Percentiles rank a stretch among this genome's conserved stretches.
Conservation (phyloP, 306 rosid species). For the Psophocarpus tetragonolobus region DNA sequence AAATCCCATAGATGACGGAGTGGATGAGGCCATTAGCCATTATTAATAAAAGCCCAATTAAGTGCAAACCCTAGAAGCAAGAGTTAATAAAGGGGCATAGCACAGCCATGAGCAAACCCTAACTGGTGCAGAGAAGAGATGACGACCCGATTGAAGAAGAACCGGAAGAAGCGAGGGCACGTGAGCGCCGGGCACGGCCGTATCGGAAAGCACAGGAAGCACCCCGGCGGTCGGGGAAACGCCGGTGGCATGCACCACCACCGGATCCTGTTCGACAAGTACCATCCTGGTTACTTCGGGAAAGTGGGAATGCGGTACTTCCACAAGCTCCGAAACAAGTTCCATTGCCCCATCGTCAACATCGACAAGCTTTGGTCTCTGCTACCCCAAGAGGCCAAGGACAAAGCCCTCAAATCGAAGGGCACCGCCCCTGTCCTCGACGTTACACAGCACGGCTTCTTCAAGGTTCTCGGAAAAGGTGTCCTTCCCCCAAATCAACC, state of each 20-base stretch:
- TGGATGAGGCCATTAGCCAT: not conserved
- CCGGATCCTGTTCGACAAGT: conserved; percentile 89
- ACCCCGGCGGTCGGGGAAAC: conserved; percentile 88
- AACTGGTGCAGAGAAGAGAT: conserved; percentile 35
- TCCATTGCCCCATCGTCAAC: conserved; percentile 75
- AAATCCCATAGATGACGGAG: not conserved
- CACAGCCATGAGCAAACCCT: too few relatives aligned
- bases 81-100: too few relatives aligned
- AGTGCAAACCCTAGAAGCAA: conserved; percentile 42
- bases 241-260: conserved; percentile 99
- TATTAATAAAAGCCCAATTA: not conserved
- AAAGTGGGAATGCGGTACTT: conserved; percentile 91
- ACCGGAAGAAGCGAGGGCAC: conserved; percentile 94
- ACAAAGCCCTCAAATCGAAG: conserved; percentile 55
- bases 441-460: conserved; percentile 66
- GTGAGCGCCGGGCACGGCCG: conserved; percentile 91
- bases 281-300: conserved; percentile 86
- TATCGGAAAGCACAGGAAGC: conserved; percentile 85
- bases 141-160: conserved; percentile 91
- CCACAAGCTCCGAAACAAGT: conserved; percentile 82
- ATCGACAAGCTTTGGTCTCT: conserved; percentile 79
- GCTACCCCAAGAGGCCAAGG: conserved; percentile 69
- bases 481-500: conserved; percentile 62
- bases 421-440: conserved; percentile 64
- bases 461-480: conserved; percentile 83